Evolutionary conservation across 352 stramenopile genomes (phyloP), one percentile per base, ranked within the genome.

Genomic region (Thraustochytrium striatum): DNA sequence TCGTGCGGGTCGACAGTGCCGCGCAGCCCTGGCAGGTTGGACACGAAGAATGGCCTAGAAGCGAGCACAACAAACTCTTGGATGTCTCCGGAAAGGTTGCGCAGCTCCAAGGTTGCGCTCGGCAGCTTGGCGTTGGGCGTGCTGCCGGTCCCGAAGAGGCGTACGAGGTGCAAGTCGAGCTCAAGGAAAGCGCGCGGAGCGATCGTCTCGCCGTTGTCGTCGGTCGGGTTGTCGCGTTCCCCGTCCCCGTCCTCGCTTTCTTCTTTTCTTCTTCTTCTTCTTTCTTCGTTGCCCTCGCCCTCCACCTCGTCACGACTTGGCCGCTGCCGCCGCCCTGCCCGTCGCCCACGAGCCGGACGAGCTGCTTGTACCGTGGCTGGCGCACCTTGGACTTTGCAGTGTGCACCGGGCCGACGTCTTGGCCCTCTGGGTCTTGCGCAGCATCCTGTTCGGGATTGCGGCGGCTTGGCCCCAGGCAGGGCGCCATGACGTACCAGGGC

Each of bases 401-500:
- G n/a, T n/a, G n/a, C n/a, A n/a, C n/a, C n/a, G n/a, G n/a, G n/a
- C n/a, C n/a, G n/a, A n/a, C n/a, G n/a, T n/a, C n/a, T n/a, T n/a
- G n/a, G n/a, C n/a, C n/a, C n/a, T n/a, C n/a, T n/a, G n/a, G n/a
- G n/a, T n/a, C n/a, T n/a, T n/a, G n/a, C n/a, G n/a, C n/a, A n/a
- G n/a, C n/a, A n/a, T n/a, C n/a, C n/a, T n/a, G n/a, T n/a, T n/a
- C n/a, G n/a, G n/a, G n/a, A n/a, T n/a, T n/a, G 41, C 59, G 50
- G 9, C 50, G 21, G 41, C 53, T 38, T 7, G 44, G 13, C 47
- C 69, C 69, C 0, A 55, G 38, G 19, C 44, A 65, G 0, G 69
- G 47, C 11, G 35, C 1, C 55, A 61, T 79, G 13, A 79, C 7
- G 36, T 69, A 79, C 69, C 69, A 79, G 5, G 69, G 69, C 28